Evolutionary conservation across 768 basidiomycete genomes (phyloP).

Genomic region (Lanmaoa rubissima): DNA sequence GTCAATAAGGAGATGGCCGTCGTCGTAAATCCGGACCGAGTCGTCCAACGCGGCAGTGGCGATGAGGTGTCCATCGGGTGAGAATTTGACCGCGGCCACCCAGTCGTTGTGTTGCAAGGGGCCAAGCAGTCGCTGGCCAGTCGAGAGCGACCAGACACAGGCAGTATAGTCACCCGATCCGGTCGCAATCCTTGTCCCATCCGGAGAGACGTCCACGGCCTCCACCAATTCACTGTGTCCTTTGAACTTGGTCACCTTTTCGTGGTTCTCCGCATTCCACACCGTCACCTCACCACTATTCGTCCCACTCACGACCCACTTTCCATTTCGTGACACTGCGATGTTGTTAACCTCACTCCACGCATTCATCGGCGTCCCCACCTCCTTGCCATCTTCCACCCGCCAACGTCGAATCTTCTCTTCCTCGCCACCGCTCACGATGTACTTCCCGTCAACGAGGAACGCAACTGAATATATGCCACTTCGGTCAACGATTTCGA

Average conservation of each 20-base stretch:
- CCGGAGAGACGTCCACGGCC: too few species aligned
- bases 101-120: too few species aligned
- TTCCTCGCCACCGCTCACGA: background rate
- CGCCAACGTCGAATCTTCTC: conserved; percentile 1
- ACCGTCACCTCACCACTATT: background rate
- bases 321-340: background rate
- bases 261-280: background rate
- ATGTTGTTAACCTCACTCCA: background rate
- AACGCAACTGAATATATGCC: background rate
- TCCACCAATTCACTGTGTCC: background rate
- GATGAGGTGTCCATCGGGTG: too few species aligned
- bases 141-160: too few species aligned
- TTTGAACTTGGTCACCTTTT: background rate
- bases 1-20: background rate
- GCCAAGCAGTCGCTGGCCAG: too few species aligned
- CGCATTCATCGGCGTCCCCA: background rate
- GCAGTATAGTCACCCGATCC: too few species aligned
- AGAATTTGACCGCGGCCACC: too few species aligned
- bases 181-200: too few species aligned
- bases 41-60: background rate
- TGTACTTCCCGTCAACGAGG: background rate
- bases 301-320: background rate
- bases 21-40: conserved; percentile 1
- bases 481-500: background rate
- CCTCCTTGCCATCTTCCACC: background rate